Evolutionary conservation across 192 early-diverging fungal genomes (phyloP).

Genomic region (Thamnidium elegans): DNA sequence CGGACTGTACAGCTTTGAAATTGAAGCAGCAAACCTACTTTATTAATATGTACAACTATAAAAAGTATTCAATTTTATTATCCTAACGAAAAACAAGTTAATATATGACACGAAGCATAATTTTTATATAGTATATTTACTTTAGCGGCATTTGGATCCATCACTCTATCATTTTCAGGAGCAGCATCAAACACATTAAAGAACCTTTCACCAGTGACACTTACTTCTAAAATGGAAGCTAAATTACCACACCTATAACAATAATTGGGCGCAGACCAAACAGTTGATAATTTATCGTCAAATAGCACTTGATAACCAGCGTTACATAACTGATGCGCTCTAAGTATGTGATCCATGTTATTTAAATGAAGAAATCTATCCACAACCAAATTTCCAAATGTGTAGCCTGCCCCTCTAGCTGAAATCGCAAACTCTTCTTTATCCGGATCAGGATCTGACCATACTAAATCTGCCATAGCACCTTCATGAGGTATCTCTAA

Average conservation of each 20-base stretch:
- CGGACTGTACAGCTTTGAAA: no score
- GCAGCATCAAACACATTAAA: conserved; percentile 90
- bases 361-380: conserved; percentile 78
- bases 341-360: conserved; percentile 72
- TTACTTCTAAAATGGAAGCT: conserved; percentile 80
- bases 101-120: no score
- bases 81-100: conserved; percentile 1
- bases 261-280: conserved; percentile 86
- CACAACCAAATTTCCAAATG: conserved; percentile 79
- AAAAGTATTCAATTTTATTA: conserved; percentile 18
- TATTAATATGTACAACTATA: neutral
- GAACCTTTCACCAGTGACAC: conserved; percentile 66
- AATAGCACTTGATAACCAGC: conserved; percentile 82
- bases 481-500: conserved; percentile 90
- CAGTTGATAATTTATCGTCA: conserved; percentile 81
- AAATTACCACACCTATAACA: conserved; percentile 87
- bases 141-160: neutral
- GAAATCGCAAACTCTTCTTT: conserved; percentile 79
- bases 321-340: conserved; percentile 88
- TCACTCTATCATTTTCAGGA: conserved; percentile 66
- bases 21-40: no score
- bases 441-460: conserved; percentile 81
- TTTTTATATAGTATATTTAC: no score
- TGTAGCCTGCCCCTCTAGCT: conserved; percentile 86
- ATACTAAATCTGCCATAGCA: conserved; percentile 92